Percentiles rank a stretch among this genome's conserved stretches.
These are phyloP conservation scores for Cladosporium cucumerinum DNA, from an alignment of 2,329 filamentous ascomycete species.

Conservation along the genomic window DNA sequence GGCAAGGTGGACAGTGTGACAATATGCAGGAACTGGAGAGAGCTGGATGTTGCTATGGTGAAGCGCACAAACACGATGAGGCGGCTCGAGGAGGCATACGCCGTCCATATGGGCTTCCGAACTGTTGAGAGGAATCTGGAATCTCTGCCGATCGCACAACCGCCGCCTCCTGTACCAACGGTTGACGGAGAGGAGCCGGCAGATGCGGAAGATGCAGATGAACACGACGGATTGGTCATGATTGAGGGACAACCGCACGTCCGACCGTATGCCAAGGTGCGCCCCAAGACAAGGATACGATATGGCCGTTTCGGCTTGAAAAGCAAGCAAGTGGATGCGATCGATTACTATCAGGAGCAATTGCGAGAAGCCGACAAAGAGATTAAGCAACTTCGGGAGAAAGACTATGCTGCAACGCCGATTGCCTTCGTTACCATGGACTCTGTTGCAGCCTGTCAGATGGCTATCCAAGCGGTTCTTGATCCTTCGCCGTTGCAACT, in stretches of 20 bases:
- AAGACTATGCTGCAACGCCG: conserved; percentile 73
- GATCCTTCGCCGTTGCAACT: conserved; percentile 85
- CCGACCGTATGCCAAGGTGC: conserved; percentile 44
- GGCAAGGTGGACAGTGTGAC: conserved; percentile 86
- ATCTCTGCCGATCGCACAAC: conserved; percentile 50
- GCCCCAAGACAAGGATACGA: conserved; percentile 71
- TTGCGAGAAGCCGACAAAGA: conserved; percentile 74
- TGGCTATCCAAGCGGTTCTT: conserved; percentile 92
- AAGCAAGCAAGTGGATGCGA: conserved; percentile 75
- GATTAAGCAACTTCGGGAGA: conserved; percentile 66
- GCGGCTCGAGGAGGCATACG: conserved; percentile 80
- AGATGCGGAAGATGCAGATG: conserved; percentile 32
- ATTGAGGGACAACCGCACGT: conserved; percentile 45
- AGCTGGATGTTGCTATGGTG: conserved; percentile 71
- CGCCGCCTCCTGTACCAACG: conserved; percentile 37
- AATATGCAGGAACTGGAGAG: conserved; percentile 81
- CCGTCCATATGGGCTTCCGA: conserved; percentile 64
- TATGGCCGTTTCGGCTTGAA: conserved; percentile 73
- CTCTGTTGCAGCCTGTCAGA: conserved; percentile 85
- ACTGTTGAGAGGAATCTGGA: conserved; percentile 48
- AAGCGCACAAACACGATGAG: conserved; percentile 63
- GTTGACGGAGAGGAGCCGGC: conserved; percentile 22
- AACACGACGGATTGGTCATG: conserved; percentile 50
- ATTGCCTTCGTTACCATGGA: conserved; percentile 97
- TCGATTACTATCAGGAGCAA: conserved; percentile 90